Conservation (phyloP, 2,329 filamentous ascomycete species). For the Aschersonia sp. region DNA sequence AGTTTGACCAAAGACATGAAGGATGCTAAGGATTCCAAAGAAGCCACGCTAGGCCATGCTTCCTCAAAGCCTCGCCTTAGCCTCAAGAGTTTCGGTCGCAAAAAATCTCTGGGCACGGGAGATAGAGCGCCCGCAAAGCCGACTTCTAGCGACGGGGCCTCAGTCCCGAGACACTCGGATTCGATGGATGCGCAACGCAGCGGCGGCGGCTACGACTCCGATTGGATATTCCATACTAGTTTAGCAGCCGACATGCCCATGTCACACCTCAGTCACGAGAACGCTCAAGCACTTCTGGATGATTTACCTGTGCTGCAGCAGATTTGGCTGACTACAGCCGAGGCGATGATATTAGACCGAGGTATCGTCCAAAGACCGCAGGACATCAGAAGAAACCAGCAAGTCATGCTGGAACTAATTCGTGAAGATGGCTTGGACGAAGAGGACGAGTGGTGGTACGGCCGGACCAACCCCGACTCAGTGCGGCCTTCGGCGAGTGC, state of each 20-base stretch:
- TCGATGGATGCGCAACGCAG: conserved; percentile 15
- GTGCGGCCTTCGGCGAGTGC: conserved; percentile 34
- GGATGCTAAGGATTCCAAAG: conserved; percentile 23
- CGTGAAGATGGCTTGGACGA: conserved; percentile 43
- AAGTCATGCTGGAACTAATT: conserved; percentile 50
- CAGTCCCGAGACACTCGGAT: conserved; percentile 12
- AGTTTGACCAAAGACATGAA: conserved; percentile 22
- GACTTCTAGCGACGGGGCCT: conserved; percentile 11
- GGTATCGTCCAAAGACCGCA: conserved; percentile 41
- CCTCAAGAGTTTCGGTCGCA: conserved; percentile 39
- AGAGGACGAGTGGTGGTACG: conserved; percentile 50
- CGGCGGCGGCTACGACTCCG: conserved; percentile 15
- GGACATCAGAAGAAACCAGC: conserved; percentile 49
- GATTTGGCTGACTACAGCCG: conserved; percentile 49
- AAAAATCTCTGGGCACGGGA: conserved; percentile 31
- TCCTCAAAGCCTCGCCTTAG: conserved; percentile 34
- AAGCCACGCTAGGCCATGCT: conserved; percentile 19
- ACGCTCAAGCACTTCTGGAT: conserved; percentile 32
- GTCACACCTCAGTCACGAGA: conserved; percentile 35
- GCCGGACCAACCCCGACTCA: conserved; percentile 36
- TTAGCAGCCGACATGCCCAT: conserved; percentile 48
- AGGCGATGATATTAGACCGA: conserved; percentile 44
- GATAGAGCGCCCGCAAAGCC: conserved; percentile 9
- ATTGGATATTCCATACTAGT: conserved; percentile 42
- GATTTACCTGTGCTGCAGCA: conserved; percentile 44